Conservation (phyloP, 2,329 filamentous ascomycete genomes). For the Penicillium sp. region DNA sequence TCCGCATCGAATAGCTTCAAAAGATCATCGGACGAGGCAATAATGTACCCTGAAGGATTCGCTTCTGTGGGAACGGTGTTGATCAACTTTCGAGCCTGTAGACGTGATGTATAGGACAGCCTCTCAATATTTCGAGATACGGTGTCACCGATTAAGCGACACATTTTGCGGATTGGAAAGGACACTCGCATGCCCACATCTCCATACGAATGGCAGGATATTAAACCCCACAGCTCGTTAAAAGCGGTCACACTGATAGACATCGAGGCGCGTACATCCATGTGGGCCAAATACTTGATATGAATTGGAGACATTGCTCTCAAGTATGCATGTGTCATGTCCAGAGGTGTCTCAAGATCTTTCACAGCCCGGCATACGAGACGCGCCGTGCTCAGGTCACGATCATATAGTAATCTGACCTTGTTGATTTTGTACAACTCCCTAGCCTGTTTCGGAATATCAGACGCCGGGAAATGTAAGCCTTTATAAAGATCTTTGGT, state of each 20-base stretch:
- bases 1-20: slow-evolving; percentile 82
- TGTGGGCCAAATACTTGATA: slow-evolving; percentile 79
- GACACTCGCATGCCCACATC: slow-evolving; percentile 78
- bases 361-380: slow-evolving; percentile 73
- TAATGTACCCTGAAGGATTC: slow-evolving; percentile 85
- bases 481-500: slow-evolving; percentile 84
- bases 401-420: slow-evolving; percentile 80
- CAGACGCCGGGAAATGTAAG: slow-evolving; percentile 81
- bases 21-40: slow-evolving; percentile 82
- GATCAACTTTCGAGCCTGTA: slow-evolving; percentile 84
- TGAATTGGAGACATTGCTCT: slow-evolving; percentile 89
- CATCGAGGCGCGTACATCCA: slow-evolving; percentile 92
- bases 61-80: slow-evolving; percentile 76
- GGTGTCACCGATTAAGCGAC: slow-evolving; percentile 77
- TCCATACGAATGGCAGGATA: slow-evolving; percentile 81
- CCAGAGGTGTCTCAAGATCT: slow-evolving; percentile 70
- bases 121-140: slow-evolving; percentile 84
- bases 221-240: slow-evolving; percentile 79
- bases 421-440: slow-evolving; percentile 91
- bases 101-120: slow-evolving; percentile 75
- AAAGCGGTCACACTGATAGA: slow-evolving; percentile 89
- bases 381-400: slow-evolving; percentile 73
- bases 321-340: slow-evolving; percentile 80
- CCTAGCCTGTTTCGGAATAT: slow-evolving; percentile 78
- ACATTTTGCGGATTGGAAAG: slow-evolving; percentile 90